Evolutionary conservation across 176 grass and related monocot genomes (phyloP).

Genomic region (Carex parvula): DNA sequence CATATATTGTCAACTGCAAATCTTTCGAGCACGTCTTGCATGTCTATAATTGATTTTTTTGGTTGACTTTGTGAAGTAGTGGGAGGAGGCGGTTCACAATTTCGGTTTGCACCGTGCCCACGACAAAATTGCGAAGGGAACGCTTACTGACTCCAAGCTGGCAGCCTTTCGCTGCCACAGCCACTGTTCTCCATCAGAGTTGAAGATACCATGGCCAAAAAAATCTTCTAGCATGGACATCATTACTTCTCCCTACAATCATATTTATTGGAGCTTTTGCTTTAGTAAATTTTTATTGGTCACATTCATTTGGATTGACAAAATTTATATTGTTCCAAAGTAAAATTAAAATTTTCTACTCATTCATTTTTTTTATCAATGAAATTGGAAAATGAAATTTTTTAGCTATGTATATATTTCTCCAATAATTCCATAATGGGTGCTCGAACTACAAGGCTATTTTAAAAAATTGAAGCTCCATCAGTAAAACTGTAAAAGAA

Average conservation of each 20-base stretch:
- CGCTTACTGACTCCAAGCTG: conserved; percentile 35
- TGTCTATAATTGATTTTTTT: neutral
- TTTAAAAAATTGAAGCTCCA: neutral
- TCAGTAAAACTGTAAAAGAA: neutral
- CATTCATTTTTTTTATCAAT: neutral
- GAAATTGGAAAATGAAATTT: neutral
- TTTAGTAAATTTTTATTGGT: neutral
- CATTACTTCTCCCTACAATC: conserved; percentile 5
- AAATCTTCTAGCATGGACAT: conserved; percentile 29
- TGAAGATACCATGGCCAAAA: conserved; percentile 40
- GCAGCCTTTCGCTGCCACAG: conserved; percentile 34
- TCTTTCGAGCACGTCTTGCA: conserved; percentile 32
- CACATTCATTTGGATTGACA: neutral
- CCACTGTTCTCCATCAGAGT: conserved; percentile 32
- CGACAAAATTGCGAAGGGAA: conserved; percentile 31
- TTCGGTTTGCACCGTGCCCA: conserved; percentile 5
- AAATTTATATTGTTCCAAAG: neutral
- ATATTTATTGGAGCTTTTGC: neutral
- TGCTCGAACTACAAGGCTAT: neutral
- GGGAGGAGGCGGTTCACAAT: conserved; percentile 26
- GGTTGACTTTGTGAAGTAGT: conserved; percentile 5
- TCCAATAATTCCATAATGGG: neutral
- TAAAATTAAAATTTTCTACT: neutral
- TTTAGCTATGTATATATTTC: neutral
- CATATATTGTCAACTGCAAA: conserved; percentile 47